Percentiles rank a stretch among this genome's conserved stretches.
phyloP scores from a whole-genome alignment of 164 flowering plant species.

The Stephania yunnanensis region DNA sequence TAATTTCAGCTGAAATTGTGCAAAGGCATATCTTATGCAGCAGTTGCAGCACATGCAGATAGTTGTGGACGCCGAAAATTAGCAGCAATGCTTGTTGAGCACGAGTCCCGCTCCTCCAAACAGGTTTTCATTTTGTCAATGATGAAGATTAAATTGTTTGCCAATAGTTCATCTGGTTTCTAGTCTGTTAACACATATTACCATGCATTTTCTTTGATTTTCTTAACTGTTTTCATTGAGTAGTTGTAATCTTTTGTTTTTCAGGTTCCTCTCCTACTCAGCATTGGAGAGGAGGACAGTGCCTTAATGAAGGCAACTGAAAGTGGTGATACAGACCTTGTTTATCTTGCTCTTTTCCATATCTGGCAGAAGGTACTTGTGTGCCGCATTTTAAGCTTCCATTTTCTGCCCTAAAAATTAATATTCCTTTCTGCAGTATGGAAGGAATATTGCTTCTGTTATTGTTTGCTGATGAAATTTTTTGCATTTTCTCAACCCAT shows the following conservation, averaged over 20 bases:
- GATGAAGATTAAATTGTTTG: not conserved
- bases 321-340: slow-evolving; percentile 99
- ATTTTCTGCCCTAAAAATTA: not conserved
- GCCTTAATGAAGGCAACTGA: slow-evolving; percentile 86
- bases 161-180: not conserved
- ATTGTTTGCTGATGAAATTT: not conserved
- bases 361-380: slow-evolving; percentile 78
- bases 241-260: not conserved
- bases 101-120: slow-evolving; percentile 92
- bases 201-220: not conserved
- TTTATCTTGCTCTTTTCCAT: slow-evolving; percentile 88
- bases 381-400: not conserved
- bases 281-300: slow-evolving; percentile 94
- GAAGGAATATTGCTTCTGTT: not conserved
- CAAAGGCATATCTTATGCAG: slow-evolving; percentile 95
- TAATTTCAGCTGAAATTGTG: slow-evolving; percentile 71
- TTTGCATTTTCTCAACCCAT: slow-evolving; percentile 15
- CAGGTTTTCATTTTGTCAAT: slow-evolving; percentile 44
- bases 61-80: slow-evolving; percentile 75
- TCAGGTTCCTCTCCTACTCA: slow-evolving; percentile 91
- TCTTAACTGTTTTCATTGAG: not conserved
- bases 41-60: slow-evolving; percentile 99
- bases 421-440: not conserved
- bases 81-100: slow-evolving; percentile 94
- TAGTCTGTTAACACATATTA: not conserved